A percentile compares a stretch with the other conserved stretches of the same genome.
Evolutionary conservation across 495 filamentous ascomycete species (phyloP).

Genomic region (Xylaria cubensis): DNA sequence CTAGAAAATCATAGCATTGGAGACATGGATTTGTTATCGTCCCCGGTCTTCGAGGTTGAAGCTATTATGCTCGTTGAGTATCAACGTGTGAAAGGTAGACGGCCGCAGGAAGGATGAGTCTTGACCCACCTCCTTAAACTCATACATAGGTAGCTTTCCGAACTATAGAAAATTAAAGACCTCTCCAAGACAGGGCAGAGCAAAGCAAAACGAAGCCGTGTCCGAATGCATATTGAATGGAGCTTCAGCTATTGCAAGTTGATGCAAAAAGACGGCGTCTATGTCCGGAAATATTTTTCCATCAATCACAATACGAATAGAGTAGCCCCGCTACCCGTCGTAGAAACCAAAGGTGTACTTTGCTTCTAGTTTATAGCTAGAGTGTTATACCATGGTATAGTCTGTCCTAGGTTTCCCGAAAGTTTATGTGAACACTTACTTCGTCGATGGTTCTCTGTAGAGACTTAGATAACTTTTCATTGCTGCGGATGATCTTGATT

Average conservation of each 20-base stretch:
- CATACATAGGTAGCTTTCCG: no score
- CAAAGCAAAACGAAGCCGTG: neutral
- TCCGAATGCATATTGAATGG: neutral
- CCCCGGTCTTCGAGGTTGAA: neutral
- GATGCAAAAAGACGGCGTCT: neutral
- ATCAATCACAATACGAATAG: conserved; percentile 2
- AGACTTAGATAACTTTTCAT: neutral
- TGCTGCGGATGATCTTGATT: neutral
- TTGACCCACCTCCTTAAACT: neutral
- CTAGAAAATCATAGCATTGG: neutral
- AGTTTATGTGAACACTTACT: neutral
- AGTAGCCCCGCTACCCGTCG: neutral
- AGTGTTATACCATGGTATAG: no score
- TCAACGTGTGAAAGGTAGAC: neutral
- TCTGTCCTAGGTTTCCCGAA: neutral
- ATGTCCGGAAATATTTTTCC: conserved; percentile 23
- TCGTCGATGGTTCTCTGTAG: neutral
- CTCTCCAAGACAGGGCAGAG: neutral
- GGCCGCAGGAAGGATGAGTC: neutral
- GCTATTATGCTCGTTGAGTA: neutral
- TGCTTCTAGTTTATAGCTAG: neutral
- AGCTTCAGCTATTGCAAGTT: neutral
- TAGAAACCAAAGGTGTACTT: neutral
- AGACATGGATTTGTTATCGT: neutral
- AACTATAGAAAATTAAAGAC: neutral